Evolutionary conservation across 345 rosid genomes (phyloP).

Genomic region (Citrus unshiu): DNA sequence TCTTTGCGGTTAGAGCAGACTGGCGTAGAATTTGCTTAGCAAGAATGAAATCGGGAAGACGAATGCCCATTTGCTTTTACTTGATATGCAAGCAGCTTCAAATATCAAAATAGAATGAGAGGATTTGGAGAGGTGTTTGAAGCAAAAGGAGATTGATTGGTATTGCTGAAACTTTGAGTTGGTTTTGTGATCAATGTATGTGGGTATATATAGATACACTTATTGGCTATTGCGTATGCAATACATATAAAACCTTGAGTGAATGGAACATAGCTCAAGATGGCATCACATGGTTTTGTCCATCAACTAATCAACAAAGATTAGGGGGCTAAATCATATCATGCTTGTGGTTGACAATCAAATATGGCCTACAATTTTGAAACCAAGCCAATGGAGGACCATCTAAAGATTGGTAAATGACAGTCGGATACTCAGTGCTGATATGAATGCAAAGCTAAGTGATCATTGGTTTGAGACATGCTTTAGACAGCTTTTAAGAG

Average conservation of each 20-base stretch:
- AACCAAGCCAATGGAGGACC: not conserved
- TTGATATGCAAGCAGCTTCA: not conserved
- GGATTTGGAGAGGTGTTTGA: not conserved
- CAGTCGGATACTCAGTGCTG: not conserved
- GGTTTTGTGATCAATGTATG: not conserved
- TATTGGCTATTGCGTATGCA: not conserved
- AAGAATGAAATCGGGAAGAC: not conserved
- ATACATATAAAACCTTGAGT: not conserved
- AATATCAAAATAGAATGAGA: not conserved
- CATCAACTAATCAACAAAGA: not conserved
- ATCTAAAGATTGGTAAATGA: not conserved
- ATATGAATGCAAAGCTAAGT: not conserved
- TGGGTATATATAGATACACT: not conserved
- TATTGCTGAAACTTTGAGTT: not conserved
- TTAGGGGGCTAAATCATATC: not conserved
- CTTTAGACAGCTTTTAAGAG: not conserved
- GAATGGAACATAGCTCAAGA: not conserved
- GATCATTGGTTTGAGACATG: not conserved
- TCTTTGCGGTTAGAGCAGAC: not conserved
- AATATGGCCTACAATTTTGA: not conserved
- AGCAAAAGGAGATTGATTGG: not conserved
- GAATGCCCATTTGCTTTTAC: not conserved
- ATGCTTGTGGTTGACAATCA: not conserved
- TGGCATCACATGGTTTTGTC: conserved; percentile 4
- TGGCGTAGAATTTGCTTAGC: conserved; percentile 5